phyloP scores from a whole-genome alignment of 768 basidiomycete species.

The Lanmaoa rubissima region DNA sequence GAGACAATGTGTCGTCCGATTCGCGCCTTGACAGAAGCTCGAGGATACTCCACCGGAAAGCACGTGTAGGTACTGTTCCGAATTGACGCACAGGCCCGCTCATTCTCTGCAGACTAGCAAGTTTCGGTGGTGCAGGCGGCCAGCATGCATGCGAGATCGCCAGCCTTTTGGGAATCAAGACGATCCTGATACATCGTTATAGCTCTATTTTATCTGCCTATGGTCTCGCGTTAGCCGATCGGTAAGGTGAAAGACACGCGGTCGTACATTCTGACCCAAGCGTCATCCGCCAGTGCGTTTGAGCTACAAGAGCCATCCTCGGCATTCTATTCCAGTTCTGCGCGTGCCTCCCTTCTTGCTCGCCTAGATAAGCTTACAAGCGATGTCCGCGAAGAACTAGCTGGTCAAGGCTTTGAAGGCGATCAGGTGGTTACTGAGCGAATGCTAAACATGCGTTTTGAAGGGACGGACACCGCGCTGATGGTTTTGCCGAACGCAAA shows the following conservation, averaged over 20 bases:
- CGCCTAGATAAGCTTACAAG: slow-evolving; percentile 69
- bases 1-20: slow-evolving; percentile 97
- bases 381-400: slow-evolving; percentile 65
- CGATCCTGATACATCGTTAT: slow-evolving; percentile 85
- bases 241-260: slow-evolving; percentile 33
- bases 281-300: slow-evolving; percentile 53
- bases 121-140: slow-evolving; percentile 88
- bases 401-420: slow-evolving; percentile 76
- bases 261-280: neutral
- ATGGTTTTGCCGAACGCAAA: slow-evolving; percentile 67
- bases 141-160: slow-evolving; percentile 96
- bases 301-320: slow-evolving; percentile 92
- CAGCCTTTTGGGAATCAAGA: slow-evolving; percentile 78
- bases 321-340: slow-evolving; percentile 64
- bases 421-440: slow-evolving; percentile 72
- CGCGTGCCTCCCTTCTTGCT: slow-evolving; percentile 49
- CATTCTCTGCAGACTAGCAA: slow-evolving; percentile 55
- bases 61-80: slow-evolving; percentile 48
- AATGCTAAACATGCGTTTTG: slow-evolving; percentile 90
- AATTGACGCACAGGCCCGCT: neutral
- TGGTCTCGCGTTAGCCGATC: slow-evolving; percentile 87
- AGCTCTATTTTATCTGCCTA: slow-evolving; percentile 94
- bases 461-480: slow-evolving; percentile 89
- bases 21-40: slow-evolving; percentile 84
- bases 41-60: slow-evolving; percentile 77